phyloP scores from a whole-genome alignment of 2,329 filamentous ascomycete genomes.

The Diaporthe eres region DNA sequence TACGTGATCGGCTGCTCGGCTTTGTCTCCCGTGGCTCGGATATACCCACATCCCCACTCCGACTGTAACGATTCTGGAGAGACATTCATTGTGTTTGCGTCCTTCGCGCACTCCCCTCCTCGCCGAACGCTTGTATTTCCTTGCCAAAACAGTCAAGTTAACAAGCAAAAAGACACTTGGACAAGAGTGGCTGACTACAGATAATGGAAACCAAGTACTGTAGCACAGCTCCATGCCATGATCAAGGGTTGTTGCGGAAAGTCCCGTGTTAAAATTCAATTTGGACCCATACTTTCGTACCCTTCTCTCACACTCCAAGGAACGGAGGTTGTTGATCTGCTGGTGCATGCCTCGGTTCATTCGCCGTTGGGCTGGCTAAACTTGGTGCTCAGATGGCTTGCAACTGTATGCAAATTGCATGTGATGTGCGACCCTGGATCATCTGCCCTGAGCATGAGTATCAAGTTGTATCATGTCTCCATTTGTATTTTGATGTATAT shows the following conservation, averaged over 20 bases:
- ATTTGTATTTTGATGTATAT: no score
- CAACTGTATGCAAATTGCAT: background rate
- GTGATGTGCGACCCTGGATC: background rate
- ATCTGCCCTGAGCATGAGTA: background rate
- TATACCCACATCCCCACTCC: background rate
- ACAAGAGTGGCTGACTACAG: background rate
- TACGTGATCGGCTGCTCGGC: conserved; percentile 1
- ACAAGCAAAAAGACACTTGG: background rate
- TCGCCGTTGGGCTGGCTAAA: no score
- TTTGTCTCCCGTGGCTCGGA: background rate
- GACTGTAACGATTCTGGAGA: background rate
- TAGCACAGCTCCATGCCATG: background rate
- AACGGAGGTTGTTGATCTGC: no score
- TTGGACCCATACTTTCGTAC: background rate
- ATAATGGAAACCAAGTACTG: background rate
- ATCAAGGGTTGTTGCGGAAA: background rate
- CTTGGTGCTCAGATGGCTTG: no score
- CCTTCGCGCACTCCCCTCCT: background rate
- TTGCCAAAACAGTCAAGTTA: background rate
- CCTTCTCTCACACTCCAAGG: background rate
- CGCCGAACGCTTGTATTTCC: background rate
- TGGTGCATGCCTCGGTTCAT: no score
- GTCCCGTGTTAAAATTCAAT: background rate
- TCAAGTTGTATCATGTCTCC: background rate
- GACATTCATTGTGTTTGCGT: background rate